Evolutionary conservation across 176 grass and related monocot species (phyloP), one percentile per base, ranked within the genome.

Genomic region (Zea mays): DNA sequence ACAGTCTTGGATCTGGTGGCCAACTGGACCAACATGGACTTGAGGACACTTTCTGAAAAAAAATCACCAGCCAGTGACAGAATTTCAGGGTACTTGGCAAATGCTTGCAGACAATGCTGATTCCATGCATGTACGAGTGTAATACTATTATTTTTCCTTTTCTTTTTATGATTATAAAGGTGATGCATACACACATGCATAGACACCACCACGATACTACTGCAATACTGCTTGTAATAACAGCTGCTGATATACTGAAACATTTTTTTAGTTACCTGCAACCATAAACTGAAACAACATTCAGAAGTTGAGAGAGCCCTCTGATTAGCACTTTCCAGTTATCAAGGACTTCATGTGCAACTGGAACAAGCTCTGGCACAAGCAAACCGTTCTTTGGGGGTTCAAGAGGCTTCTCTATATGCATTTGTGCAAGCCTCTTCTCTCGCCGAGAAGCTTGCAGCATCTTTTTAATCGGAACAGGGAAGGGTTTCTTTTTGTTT

Each of bases 311-410:
- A 65, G 92, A 88, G 13, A 98, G 77, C 42, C 90, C 92, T 90
- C 77, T 87, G 54, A 98, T 92, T 27, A 94, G 85, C 56, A 92
- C 49, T 76, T 92, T 94, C 92, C 92, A 98, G 60, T 92, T 80
- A 54, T 92, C 78, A 73, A 98, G 84, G 33, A 94, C 89, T 14
- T 84, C 83, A 16, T 98, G 88, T 8, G 96, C 92, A 71, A 95
- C 78, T 27, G 89, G 96, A 66, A 98, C 71, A 71, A 95, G 91
- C 83, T 94, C 95, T 6, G 85, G 91, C 17, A 94, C 85, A 79
- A 98, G 87, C 74, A 94, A 85, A 2, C 91, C 95, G 6, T 98
- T 98, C 73, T 94, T 98, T 35, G 91, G 91, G 36, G 95, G 77
- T 10, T 92, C 77, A 64, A 98, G 91, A 51, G 85, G 85, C 48